Percentiles rank a stretch among this genome's conserved stretches.
These are phyloP conservation scores for Vaccinium myrtillus DNA, from an alignment of 148 eudicot genomes.

Conservation along the genomic window DNA sequence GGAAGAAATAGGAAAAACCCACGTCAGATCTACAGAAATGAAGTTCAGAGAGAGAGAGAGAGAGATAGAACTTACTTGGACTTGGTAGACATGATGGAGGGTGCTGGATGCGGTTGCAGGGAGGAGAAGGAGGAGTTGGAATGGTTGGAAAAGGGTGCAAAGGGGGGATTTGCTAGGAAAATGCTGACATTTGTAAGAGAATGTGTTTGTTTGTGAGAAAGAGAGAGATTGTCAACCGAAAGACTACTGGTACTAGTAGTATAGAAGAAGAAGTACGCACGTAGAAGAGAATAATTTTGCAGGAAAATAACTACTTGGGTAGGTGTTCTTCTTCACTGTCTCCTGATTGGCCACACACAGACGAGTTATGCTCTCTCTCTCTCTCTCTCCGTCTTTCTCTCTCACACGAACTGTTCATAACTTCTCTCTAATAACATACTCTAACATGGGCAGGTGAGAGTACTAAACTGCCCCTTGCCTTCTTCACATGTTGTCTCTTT, in stretches of 20 bases:
- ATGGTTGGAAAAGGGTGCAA: neutral
- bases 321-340: conserved; percentile 16
- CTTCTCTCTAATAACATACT: neutral
- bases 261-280: neutral
- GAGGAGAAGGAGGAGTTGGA: neutral
- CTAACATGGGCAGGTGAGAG: neutral
- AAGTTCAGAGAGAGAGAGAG: neutral
- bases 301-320: conserved; percentile 14
- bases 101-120: neutral
- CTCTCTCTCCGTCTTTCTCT: neutral
- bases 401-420: neutral
- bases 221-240: neutral
- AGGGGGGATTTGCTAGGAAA: neutral
- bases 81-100: conserved; percentile 63
- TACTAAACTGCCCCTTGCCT: neutral
- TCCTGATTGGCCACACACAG: conserved; percentile 20
- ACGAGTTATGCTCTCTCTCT: neutral
- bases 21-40: conserved; percentile 45
- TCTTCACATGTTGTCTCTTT: neutral
- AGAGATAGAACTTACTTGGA: conserved; percentile 58
- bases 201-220: neutral
- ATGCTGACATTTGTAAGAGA: conserved; percentile 22
- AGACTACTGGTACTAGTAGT: neutral
- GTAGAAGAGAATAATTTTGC: conserved; percentile 8
- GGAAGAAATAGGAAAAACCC: conserved; percentile 3